These are phyloP conservation scores for Trametopsis cervina DNA, from an alignment of 768 basidiomycete species.

Conservation along the genomic window DNA sequence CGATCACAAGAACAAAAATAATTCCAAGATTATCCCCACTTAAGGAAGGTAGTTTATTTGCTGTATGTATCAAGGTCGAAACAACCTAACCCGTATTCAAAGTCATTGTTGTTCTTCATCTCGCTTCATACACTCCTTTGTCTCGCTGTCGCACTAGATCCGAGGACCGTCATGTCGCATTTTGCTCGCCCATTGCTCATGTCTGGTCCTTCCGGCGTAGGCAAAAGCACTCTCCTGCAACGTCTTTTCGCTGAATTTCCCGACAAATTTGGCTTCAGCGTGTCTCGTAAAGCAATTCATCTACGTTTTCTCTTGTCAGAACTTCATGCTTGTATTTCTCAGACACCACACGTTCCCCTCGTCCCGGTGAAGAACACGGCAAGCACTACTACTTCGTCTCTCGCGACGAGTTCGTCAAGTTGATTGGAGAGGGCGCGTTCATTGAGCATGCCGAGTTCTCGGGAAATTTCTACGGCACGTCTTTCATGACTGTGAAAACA, in stretches of 20 bases:
- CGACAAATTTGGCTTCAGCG: conserved; percentile 85
- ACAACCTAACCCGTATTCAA: too few species aligned
- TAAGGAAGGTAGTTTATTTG: too few species aligned
- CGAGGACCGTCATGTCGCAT: conserved; percentile 23
- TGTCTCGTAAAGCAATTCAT: conserved; percentile 59
- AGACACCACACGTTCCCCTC: conserved; percentile 88
- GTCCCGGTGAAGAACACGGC: conserved; percentile 78
- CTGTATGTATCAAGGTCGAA: too few species aligned
- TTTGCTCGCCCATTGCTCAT: conserved; percentile 75
- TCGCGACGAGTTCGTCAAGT: conserved; percentile 58
- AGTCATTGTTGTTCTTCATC: conserved; percentile 4
- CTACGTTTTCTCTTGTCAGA: conserved; percentile 4
- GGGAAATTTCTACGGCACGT: conserved; percentile 90
- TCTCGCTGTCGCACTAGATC: conserved; percentile 2
- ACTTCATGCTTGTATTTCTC: conserved; percentile 9
- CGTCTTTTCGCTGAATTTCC: conserved; percentile 78
- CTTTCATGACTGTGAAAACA: conserved; percentile 63
- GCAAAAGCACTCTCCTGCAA: conserved; percentile 85
- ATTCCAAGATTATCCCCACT: too few species aligned
- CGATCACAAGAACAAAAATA: too few species aligned
- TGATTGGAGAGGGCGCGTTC: conserved; percentile 69
- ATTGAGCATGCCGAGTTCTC: conserved; percentile 95
- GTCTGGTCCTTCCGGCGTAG: conserved; percentile 89
- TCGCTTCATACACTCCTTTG: conserved; percentile 10
- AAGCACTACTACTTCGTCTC: conserved; percentile 84